Evolutionary conservation across 192 early-diverging fungal species (phyloP).

Genomic region (Rhizoclosmatium sp.): DNA sequence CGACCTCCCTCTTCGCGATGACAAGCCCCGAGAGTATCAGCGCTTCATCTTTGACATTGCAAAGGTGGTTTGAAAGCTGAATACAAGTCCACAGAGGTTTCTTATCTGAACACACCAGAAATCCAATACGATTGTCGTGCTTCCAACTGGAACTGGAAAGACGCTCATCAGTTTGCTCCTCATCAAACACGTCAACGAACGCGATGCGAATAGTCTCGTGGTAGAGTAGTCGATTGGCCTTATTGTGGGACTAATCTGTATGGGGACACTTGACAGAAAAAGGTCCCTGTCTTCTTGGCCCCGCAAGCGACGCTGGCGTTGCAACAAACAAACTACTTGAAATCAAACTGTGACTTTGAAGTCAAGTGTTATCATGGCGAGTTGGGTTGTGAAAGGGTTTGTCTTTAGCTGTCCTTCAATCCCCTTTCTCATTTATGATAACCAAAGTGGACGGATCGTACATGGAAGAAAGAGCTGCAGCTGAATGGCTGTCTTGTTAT

Average conservation of each 20-base stretch:
- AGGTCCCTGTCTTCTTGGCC: conserved; percentile 73
- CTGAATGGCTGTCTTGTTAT: conserved; percentile 79
- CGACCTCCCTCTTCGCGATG: too few relatives aligned
- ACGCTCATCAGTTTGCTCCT: conserved; percentile 90
- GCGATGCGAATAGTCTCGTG: conserved; percentile 14
- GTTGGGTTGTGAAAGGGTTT: conserved; percentile 64
- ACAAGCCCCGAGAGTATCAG: conserved; percentile 33
- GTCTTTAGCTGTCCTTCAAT: background rate
- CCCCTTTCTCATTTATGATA: background rate
- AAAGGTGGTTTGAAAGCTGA: background rate
- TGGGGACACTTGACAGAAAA: conserved; percentile 1
- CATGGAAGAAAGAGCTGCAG: conserved; percentile 68
- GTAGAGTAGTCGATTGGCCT: background rate
- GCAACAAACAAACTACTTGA: conserved; percentile 84
- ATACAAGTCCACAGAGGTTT: background rate
- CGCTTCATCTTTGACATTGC: conserved; percentile 26
- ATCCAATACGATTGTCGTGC: conserved; percentile 84
- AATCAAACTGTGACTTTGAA: conserved; percentile 65
- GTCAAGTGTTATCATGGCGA: conserved; percentile 75
- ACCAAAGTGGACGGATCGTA: conserved; percentile 55
- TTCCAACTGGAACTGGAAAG: conserved; percentile 95
- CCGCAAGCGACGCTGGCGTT: conserved; percentile 84
- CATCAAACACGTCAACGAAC: conserved; percentile 76
- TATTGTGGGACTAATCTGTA: background rate
- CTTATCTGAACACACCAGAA: conserved; percentile 11